These are phyloP conservation scores for Dipodascus geniculatus DNA, from an alignment of 805 yeast genomes.

Conservation along the genomic window DNA sequence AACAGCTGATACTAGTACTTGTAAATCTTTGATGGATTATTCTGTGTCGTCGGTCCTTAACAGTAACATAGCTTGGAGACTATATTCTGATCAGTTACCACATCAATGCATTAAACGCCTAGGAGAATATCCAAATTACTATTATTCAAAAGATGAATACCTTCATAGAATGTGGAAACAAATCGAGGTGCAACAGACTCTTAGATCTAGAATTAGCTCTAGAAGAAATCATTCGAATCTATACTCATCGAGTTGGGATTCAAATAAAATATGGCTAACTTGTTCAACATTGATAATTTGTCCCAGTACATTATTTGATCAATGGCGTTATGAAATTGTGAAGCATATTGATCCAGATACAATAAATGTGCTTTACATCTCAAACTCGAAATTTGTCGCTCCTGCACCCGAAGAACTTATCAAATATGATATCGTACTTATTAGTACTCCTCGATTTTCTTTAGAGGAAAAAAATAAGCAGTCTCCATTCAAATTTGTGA, in stretches of 20 bases:
- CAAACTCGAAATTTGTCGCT: conserved; percentile 9
- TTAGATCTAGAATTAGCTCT: conserved; percentile 17
- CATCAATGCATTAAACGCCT: conserved; percentile 29
- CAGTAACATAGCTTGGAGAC: conserved; percentile 49
- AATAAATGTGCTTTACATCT: conserved; percentile 28
- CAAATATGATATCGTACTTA: conserved; percentile 40
- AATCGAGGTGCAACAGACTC: conserved; percentile 14
- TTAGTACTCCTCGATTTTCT: conserved; percentile 38
- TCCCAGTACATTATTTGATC: conserved; percentile 57
- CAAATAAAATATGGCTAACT: conserved; percentile 30
- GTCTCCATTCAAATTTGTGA: conserved; percentile 27
- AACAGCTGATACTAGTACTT: conserved; percentile 27
- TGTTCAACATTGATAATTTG: conserved; percentile 47
- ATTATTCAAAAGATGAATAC: conserved; percentile 24
- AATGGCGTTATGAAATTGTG: conserved; percentile 48
- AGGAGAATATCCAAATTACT: conserved; percentile 33
- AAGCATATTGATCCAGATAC: conserved; percentile 38
- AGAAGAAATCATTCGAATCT: neutral
- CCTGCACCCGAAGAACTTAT: conserved; percentile 29
- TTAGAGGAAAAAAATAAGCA: conserved; percentile 22
- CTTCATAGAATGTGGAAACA: conserved; percentile 14
- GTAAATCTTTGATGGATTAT: conserved; percentile 24
- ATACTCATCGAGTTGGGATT: neutral
- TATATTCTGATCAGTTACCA: conserved; percentile 35
- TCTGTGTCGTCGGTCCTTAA: conserved; percentile 34